phyloP scores from a whole-genome alignment of 2,329 filamentous ascomycete species.

The Colletotrichum navitas region DNA sequence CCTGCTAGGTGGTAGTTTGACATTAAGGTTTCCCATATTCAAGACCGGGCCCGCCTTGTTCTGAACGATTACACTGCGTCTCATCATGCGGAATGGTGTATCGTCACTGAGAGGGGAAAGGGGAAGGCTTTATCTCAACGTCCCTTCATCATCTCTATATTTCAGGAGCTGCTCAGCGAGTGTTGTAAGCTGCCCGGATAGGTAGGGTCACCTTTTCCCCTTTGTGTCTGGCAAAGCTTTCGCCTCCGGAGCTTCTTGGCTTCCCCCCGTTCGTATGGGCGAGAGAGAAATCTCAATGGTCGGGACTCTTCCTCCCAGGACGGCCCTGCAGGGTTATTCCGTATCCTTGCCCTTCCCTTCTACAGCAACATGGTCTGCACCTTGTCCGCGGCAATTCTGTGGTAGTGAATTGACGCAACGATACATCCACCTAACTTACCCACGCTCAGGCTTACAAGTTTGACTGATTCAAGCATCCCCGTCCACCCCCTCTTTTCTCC shows the following conservation, averaged over 20 bases:
- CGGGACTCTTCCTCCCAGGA: not conserved
- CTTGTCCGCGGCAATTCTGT: not conserved
- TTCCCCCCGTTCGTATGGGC: not conserved
- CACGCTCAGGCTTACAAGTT: not conserved
- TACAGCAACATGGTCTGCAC: not conserved
- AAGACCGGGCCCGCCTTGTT: not conserved
- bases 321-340: constrained; percentile 15
- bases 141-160: not conserved
- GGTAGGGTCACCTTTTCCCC: not conserved
- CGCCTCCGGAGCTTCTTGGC: not conserved
- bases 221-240: not conserved
- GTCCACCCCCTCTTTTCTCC: not conserved
- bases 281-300: not conserved
- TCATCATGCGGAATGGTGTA: not conserved
- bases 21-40: constrained; percentile 27
- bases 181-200: not conserved
- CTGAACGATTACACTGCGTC: not conserved
- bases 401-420: constrained; percentile 11
- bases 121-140: not conserved
- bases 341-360: constrained; percentile 15
- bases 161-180: not conserved
- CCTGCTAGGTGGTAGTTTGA: not conserved
- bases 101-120: not conserved
- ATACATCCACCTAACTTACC: constrained; percentile 1
- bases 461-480: not conserved